A percentile compares a stretch with the other conserved stretches of the same genome.
Evolutionary conservation across 768 basidiomycete species (phyloP).

Genomic region (Omphalotus guepiniiformis): DNA sequence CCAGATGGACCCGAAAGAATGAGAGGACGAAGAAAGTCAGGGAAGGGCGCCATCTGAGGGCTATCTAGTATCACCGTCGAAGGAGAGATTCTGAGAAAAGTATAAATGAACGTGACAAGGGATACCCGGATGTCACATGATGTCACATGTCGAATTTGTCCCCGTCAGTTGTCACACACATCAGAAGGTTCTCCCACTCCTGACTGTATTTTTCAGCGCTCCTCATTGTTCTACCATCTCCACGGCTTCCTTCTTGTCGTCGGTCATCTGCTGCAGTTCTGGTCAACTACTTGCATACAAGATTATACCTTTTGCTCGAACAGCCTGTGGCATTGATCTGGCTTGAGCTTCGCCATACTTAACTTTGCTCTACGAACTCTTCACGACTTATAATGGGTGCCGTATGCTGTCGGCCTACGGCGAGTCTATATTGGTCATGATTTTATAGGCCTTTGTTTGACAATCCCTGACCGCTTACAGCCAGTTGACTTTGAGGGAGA

Average conservation of each 20-base stretch:
- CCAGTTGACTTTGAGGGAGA: slow-evolving; percentile 95
- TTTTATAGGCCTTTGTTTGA: not conserved
- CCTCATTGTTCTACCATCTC: not conserved
- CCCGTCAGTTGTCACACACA: too few species aligned
- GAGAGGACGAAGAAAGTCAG: slow-evolving; percentile 64
- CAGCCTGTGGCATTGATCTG: too few species aligned
- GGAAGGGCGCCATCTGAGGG: slow-evolving; percentile 19
- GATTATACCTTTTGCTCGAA: too few species aligned
- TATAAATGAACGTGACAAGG: too few species aligned
- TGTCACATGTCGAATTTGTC: too few species aligned
- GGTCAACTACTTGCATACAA: slow-evolving; percentile 2
- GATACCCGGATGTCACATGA: too few species aligned
- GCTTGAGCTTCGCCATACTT: not conserved
- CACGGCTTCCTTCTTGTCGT: slow-evolving; percentile 4
- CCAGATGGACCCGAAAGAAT: slow-evolving; percentile 91
- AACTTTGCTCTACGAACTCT: not conserved
- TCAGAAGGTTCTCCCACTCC: too few species aligned
- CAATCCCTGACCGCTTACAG: slow-evolving; percentile 32
- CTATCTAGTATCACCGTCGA: too few species aligned
- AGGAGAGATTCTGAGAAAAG: not conserved
- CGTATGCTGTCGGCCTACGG: slow-evolving; percentile 81
- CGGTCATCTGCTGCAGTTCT: slow-evolving; percentile 7
- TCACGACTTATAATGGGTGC: slow-evolving; percentile 59
- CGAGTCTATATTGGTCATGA: slow-evolving; percentile 29
- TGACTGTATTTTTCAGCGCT: too few species aligned